Percentiles rank a stretch among this genome's conserved stretches.
These are phyloP conservation scores for Ganoderma lingzhi DNA, from an alignment of 1,284 basidiomycete species.

Conservation along the genomic window DNA sequence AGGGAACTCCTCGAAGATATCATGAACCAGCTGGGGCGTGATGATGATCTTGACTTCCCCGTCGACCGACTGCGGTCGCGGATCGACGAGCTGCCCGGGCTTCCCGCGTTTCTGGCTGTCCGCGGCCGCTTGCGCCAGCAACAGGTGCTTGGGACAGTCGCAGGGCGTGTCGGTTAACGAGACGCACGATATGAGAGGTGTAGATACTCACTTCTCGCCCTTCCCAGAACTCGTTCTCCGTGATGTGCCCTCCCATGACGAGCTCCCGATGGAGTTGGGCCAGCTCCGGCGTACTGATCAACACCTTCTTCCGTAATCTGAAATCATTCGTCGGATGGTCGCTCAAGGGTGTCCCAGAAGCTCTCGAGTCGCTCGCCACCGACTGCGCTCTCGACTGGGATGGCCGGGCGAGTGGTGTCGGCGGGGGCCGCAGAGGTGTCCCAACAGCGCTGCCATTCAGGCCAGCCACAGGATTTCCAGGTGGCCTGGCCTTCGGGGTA, in stretches of 20 bases:
- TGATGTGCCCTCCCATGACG: conserved; percentile 85
- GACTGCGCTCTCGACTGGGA: conserved; percentile 67
- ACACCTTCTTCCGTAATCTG: conserved; percentile 79
- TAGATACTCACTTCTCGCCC: conserved; percentile 79
- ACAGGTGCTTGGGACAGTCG: conserved; percentile 61
- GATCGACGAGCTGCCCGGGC: conserved; percentile 89
- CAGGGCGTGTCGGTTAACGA: conserved; percentile 17
- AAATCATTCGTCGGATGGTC: conserved; percentile 69
- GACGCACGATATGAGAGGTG: conserved; percentile 7
- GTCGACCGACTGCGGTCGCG: conserved; percentile 82
- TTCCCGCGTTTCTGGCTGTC: conserved; percentile 85
- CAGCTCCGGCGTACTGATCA: conserved; percentile 80
- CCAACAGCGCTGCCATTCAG: conserved; percentile 36
- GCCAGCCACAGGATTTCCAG: conserved; percentile 33
- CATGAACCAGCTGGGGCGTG: conserved; percentile 91
- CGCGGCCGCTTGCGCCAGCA: conserved; percentile 74
- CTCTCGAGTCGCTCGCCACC: conserved; percentile 62
- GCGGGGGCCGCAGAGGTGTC: conserved; percentile 28
- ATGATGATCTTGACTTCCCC: conserved; percentile 92
- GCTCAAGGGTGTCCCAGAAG: conserved; percentile 61
- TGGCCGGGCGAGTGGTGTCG: conserved; percentile 37
- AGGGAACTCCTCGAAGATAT: conserved; percentile 98
- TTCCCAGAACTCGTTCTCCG: conserved; percentile 95
- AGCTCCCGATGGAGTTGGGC: conserved; percentile 85
- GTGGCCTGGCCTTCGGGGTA: conserved; percentile 10